Evolutionary conservation across 1,139 yeast species (phyloP), one percentile per base, ranked within the genome.

Genomic region (Arxiozyma bovina): DNA sequence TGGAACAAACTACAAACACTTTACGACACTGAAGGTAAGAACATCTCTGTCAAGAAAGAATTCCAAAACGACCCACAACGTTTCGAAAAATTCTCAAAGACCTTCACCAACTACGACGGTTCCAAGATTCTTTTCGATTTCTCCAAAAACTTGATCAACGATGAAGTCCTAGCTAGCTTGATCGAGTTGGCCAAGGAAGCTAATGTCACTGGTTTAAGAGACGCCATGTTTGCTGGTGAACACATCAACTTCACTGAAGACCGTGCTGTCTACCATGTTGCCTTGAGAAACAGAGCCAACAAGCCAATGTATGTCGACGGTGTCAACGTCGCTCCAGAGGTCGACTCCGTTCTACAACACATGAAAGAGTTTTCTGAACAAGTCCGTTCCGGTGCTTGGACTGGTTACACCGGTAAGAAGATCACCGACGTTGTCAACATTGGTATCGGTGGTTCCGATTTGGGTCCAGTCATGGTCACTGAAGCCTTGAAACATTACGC

Each of bases 391-490:
- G 99, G 99, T 65, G 79, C 77, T 62, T 91, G 98, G 97, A 89
- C 83, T 67, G 99, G 99, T 71, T 93, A 87, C 80, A 84, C 97
- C 62, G 98, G 98, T 64, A 90, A 90, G 80, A 75, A 79, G 64
- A 93, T 93, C 73, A 87, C 94, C 64, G 96, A 90, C 69, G 84
- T 93, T 57, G 98, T 93, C 69, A 93, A 93, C 79, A 88, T 93
- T 68, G 99, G 99, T 74, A 93, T 93, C 70, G 99, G 99, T 70
- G 99, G 99, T 63, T 90, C 98, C 38, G 99, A 93, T 73, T 81
- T 93, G 68, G 99, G 99, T 66, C 99, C 99, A 52, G 98, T 93
- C 55, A 93, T 93, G 99, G 98, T 93, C 64, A 90, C 97, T 57
- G 98, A 93, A 76, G 97, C 99, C 43, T 81, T 93, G 71, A 93